Conservation (phyloP, 345 rosid genomes). For the Salix brachista region DNA sequence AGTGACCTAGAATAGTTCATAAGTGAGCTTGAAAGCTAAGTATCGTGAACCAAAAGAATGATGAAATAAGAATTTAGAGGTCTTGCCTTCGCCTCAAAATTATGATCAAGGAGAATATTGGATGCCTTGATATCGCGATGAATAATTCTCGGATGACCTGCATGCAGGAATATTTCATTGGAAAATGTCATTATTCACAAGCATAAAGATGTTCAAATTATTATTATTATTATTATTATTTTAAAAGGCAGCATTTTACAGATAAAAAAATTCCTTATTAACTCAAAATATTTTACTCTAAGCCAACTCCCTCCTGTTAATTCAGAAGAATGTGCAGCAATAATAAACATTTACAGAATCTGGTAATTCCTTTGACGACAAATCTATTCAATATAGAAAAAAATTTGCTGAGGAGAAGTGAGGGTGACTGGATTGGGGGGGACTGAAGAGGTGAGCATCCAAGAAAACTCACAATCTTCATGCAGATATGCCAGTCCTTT, state of each 20-base stretch:
- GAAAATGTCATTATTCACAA: neutral
- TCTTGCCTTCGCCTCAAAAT: conserved; percentile 21
- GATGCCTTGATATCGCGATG: conserved; percentile 25
- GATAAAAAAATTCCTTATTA: neutral
- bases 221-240: too few species aligned
- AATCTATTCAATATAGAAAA: neutral
- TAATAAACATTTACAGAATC: neutral
- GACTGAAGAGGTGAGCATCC: neutral
- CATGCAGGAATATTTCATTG: neutral
- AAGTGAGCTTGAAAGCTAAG: neutral
- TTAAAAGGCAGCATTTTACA: neutral
- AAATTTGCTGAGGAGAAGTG: neutral
- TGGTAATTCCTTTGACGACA: too few species aligned
- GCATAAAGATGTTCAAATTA: neutral
- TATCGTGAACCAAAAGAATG: neutral
- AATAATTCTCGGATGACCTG: conserved; percentile 23
- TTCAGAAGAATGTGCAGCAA: neutral
- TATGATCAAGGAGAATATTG: conserved; percentile 22
- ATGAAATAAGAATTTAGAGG: neutral
- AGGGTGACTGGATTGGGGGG: neutral
- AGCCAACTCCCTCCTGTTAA: neutral
- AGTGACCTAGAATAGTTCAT: neutral
- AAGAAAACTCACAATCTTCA: conserved; percentile 21
- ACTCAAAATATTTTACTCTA: neutral
- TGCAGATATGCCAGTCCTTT: conserved; percentile 28